These are phyloP conservation scores for Cyclotella sp. DNA, from an alignment of 108 stramenopile genomes.

Conservation along the genomic window DNA sequence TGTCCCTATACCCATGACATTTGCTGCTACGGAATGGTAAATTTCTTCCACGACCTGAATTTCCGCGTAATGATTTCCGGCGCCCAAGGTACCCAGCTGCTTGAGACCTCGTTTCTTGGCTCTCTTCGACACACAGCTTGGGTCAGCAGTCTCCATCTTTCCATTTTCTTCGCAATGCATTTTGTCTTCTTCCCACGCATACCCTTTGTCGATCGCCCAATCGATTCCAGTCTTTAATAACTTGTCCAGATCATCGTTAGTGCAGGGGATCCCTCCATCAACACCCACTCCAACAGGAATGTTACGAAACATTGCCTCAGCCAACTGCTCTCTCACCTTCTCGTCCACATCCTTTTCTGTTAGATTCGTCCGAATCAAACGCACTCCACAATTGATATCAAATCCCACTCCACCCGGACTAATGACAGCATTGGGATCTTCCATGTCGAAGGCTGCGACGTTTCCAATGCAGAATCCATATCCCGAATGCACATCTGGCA, in stretches of 20 bases:
- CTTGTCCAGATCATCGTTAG: constrained; percentile 64
- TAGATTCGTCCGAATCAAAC: constrained; percentile 84
- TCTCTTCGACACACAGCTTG: constrained; percentile 59
- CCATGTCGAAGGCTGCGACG: constrained; percentile 92
- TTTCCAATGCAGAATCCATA: constrained; percentile 92
- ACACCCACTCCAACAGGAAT: constrained; percentile 89
- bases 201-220: constrained; percentile 78
- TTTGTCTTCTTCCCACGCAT: constrained; percentile 90
- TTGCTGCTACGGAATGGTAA: constrained; percentile 69
- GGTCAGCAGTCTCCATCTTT: constrained; percentile 71
- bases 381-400: constrained; percentile 89
- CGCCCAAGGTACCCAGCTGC: constrained; percentile 86
- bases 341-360: constrained; percentile 66
- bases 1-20: constrained; percentile 72
- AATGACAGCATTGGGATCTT: constrained; percentile 75
- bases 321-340: constrained; percentile 56
- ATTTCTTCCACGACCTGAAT: constrained; percentile 90
- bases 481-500: constrained; percentile 88
- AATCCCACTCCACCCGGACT: constrained; percentile 85
- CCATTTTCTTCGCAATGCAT: constrained; percentile 77
- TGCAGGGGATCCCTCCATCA: constrained; percentile 75
- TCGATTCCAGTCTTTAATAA: constrained; percentile 82
- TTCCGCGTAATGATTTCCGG: constrained; percentile 89
- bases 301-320: constrained; percentile 82
- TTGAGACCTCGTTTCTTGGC: constrained; percentile 88